Evolutionary conservation across 2,329 filamentous ascomycete genomes (phyloP).

Genomic region (Dendrostoma leiphaemia): DNA sequence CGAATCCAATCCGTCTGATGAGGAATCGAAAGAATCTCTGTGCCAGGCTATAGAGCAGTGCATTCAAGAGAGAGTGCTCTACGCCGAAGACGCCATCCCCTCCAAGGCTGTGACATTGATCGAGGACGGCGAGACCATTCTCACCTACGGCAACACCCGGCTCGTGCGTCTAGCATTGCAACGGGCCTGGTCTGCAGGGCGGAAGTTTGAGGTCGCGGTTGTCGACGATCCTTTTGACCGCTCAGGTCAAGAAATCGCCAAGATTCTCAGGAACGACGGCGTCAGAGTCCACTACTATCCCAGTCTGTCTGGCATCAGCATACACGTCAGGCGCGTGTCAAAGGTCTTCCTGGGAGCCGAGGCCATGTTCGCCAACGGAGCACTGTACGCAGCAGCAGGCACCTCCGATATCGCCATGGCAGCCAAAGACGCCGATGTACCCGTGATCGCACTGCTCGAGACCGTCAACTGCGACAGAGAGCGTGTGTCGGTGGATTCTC

Average conservation of each 20-base stretch:
- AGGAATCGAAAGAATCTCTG: constrained; percentile 76
- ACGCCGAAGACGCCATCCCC: constrained; percentile 84
- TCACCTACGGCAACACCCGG: constrained; percentile 83
- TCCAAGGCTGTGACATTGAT: constrained; percentile 74
- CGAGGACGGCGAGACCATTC: constrained; percentile 72
- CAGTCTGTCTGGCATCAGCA: constrained; percentile 70
- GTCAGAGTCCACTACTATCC: constrained; percentile 79
- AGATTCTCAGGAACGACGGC: constrained; percentile 64
- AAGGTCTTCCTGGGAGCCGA: constrained; percentile 84
- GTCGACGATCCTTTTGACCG: constrained; percentile 67
- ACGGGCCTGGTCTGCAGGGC: constrained; percentile 67
- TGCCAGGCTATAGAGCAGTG: constrained; percentile 83
- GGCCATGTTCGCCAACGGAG: constrained; percentile 92
- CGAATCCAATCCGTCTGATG: constrained; percentile 80
- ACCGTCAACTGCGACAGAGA: constrained; percentile 89
- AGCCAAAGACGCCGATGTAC: constrained; percentile 71
- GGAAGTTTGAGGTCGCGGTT: constrained; percentile 78
- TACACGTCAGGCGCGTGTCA: constrained; percentile 64
- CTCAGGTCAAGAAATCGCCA: constrained; percentile 60
- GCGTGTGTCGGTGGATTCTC: constrained; percentile 84
- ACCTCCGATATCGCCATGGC: constrained; percentile 85
- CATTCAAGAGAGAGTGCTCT: constrained; percentile 83
- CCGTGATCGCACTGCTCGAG: constrained; percentile 88
- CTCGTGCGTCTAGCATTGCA: constrained; percentile 83
- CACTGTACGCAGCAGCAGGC: constrained; percentile 83